Evolutionary conservation across 441 rosid species (phyloP).

Genomic region (Pelargonium fulgidum): DNA sequence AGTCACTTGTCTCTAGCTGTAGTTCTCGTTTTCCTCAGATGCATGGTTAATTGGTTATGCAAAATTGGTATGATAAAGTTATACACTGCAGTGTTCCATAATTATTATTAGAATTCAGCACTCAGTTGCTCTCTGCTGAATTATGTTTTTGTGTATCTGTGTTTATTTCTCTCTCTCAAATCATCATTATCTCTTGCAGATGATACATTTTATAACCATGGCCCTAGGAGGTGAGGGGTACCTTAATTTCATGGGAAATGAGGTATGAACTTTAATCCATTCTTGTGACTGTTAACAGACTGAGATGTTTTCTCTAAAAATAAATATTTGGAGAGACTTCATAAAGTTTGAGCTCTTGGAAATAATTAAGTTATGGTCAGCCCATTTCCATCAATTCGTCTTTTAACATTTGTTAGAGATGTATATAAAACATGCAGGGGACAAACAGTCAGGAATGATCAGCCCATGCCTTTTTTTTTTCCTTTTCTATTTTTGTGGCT

Average conservation of each 20-base stretch:
- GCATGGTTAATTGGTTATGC: not conserved
- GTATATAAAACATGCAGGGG: not conserved
- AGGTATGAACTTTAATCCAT: slow-evolving; percentile 35
- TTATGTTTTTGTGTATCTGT: slow-evolving; percentile 8
- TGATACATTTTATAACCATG: slow-evolving; percentile 75
- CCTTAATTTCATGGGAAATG: slow-evolving; percentile 86
- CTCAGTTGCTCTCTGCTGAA: not conserved
- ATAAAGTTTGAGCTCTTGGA: slow-evolving; percentile 7
- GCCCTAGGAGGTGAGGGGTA: slow-evolving; percentile 86
- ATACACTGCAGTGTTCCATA: not conserved
- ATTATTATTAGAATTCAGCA: not conserved
- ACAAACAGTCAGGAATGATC: slow-evolving; percentile 6
- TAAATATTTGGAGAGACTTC: slow-evolving; percentile 1
- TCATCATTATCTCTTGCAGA: slow-evolving; percentile 34
- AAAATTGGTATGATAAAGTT: slow-evolving; percentile 5
- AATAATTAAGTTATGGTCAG: slow-evolving; percentile 7
- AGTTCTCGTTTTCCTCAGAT: slow-evolving; percentile 2
- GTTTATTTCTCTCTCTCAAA: slow-evolving; percentile 12
- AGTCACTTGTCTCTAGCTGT: not conserved
- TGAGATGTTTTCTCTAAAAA: not conserved
- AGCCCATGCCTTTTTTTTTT: slow-evolving; percentile 3
- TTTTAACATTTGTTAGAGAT: slow-evolving; percentile 3
- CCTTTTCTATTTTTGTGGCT: not conserved
- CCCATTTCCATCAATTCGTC: slow-evolving; percentile 5
- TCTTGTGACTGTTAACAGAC: slow-evolving; percentile 10